Percentiles rank a stretch among this genome's conserved stretches.
These are phyloP conservation scores for Diplogelasinospora grovesii DNA, from an alignment of 495 filamentous ascomycete species.

Conservation along the genomic window DNA sequence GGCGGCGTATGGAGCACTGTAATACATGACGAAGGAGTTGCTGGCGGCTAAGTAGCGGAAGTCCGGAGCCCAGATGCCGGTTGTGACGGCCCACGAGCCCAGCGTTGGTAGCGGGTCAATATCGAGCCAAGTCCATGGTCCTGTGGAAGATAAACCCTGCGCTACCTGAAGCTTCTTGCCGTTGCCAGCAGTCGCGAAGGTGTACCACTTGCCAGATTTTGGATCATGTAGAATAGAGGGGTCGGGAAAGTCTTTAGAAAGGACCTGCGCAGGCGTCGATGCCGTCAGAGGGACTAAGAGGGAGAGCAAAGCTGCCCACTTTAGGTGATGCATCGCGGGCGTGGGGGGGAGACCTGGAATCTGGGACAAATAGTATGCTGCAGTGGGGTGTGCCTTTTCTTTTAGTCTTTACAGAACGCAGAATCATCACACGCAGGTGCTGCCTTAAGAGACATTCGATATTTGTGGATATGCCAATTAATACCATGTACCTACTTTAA, in stretches of 20 bases:
- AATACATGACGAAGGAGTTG: slow-evolving; percentile 54
- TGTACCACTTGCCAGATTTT: slow-evolving; percentile 27
- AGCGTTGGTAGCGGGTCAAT: slow-evolving; percentile 22
- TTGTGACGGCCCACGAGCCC: slow-evolving; percentile 24
- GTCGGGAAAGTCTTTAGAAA: slow-evolving; percentile 37
- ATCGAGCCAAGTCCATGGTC: slow-evolving; percentile 24
- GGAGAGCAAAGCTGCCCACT: too few relatives aligned
- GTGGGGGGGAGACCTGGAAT: too few relatives aligned
- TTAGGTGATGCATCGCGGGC: too few relatives aligned
- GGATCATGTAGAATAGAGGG: slow-evolving; percentile 28
- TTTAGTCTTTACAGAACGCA: too few relatives aligned
- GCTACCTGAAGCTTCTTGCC: slow-evolving; percentile 32
- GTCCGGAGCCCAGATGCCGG: slow-evolving; percentile 46
- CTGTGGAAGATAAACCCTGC: slow-evolving; percentile 12
- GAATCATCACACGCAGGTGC: too few relatives aligned
- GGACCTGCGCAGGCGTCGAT: too few relatives aligned
- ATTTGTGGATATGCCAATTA: too few relatives aligned
- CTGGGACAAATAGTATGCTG: too few relatives aligned
- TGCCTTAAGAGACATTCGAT: too few relatives aligned
- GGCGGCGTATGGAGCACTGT: slow-evolving; percentile 40
- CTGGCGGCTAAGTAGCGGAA: slow-evolving; percentile 27
- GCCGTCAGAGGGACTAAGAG: too few relatives aligned
- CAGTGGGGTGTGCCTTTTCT: too few relatives aligned
- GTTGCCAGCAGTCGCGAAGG: slow-evolving; percentile 29
- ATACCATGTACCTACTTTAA: too few relatives aligned